A percentile compares a stretch with the other conserved stretches of the same genome.
Conservation (phyloP, 768 basidiomycete species). For the Amyloporia xantha region DNA sequence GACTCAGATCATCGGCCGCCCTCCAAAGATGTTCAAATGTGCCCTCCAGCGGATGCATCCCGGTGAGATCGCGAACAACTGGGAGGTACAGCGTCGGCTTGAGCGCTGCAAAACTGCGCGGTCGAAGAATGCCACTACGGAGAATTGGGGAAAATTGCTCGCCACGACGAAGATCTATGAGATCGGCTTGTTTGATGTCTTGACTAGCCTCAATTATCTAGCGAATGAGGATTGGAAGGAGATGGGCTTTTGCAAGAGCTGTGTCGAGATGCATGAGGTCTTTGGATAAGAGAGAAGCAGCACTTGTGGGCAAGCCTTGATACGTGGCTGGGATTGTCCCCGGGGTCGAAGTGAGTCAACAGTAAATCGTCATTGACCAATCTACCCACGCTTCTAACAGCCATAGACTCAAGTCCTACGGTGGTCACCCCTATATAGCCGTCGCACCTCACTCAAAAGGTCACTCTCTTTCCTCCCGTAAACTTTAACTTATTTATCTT, state of each 20-base stretch:
- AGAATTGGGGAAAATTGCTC: conserved; percentile 13
- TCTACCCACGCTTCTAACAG: no score
- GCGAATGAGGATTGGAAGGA: conserved; percentile 23
- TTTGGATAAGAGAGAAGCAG: conserved; percentile 25
- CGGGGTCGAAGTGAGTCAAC: no score
- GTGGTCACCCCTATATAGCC: no score
- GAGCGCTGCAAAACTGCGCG: conserved; percentile 10
- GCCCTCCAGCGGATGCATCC: conserved; percentile 14
- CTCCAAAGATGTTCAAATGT: conserved; percentile 7
- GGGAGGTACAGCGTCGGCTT: not conserved
- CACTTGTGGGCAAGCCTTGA: conserved; percentile 27
- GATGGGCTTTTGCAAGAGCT: conserved; percentile 30
- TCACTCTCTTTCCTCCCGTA: no score
- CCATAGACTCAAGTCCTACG: no score
- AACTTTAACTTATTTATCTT: no score
- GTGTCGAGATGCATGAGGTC: conserved; percentile 22
- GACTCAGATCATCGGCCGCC: conserved; percentile 13
- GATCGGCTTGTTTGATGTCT: conserved; percentile 27
- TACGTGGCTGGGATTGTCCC: conserved; percentile 18
- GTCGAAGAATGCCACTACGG: not conserved
- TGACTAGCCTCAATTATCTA: conserved; percentile 30
- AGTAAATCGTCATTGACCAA: no score
- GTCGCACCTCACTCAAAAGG: no score
- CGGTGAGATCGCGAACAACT: conserved; percentile 1
- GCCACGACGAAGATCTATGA: conserved; percentile 20